phyloP scores from a whole-genome alignment of 108 stramenopile species.

The Craspedostauros australis region DNA sequence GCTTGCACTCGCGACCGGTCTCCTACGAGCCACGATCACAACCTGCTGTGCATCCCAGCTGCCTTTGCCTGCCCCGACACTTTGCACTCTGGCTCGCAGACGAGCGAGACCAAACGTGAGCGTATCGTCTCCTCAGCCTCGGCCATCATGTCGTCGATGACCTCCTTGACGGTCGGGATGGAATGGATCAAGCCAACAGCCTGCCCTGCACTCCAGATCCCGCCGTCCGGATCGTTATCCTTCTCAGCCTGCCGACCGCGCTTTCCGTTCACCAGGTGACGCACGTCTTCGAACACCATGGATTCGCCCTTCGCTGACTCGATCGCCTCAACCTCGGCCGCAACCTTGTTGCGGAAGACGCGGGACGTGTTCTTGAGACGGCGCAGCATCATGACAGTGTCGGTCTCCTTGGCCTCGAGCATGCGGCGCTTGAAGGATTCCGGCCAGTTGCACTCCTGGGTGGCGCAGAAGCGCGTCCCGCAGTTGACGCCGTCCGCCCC shows the following conservation, averaged over 20 bases:
- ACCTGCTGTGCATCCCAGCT: too few relatives aligned
- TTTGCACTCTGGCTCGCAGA: too few relatives aligned
- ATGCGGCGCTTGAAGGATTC: constrained; percentile 33
- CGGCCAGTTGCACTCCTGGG: constrained; percentile 24
- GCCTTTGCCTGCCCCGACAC: too few relatives aligned
- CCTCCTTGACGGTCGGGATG: constrained; percentile 22
- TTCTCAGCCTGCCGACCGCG: constrained; percentile 21
- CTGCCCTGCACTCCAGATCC: constrained; percentile 35
- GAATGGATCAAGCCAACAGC: constrained; percentile 32
- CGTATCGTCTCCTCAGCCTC: constrained; percentile 30
- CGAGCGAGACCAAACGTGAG: too few relatives aligned
- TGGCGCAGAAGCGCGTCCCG: constrained; percentile 37
- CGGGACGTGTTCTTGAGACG: constrained; percentile 32
- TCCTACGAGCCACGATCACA: too few relatives aligned
- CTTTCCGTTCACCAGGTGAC: constrained; percentile 21
- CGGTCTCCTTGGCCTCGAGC: constrained; percentile 16
- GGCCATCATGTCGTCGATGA: constrained; percentile 21
- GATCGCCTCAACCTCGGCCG: constrained; percentile 20
- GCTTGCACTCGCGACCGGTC: too few relatives aligned
- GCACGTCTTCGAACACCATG: constrained; percentile 21
- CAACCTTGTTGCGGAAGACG: constrained; percentile 31
- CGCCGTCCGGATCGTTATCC: constrained; percentile 25
- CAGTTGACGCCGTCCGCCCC: constrained; percentile 40
- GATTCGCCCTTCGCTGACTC: constrained; percentile 27
- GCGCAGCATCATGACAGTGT: constrained; percentile 36